Conservation (phyloP, 306 rosid genomes). For the Trifolium subterraneum region DNA sequence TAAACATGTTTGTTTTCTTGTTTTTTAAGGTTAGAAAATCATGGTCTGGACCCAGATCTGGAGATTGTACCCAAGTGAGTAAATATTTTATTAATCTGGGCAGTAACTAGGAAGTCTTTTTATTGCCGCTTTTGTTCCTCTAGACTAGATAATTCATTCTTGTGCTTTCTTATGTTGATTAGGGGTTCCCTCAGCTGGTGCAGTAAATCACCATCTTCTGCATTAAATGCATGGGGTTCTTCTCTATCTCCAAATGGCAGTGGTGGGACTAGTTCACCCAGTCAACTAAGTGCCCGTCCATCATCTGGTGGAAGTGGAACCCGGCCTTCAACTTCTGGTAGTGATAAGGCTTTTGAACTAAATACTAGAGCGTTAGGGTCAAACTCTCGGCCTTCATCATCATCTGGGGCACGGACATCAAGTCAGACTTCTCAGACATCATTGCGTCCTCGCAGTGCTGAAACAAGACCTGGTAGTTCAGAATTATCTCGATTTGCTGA, state of each 20-base stretch:
- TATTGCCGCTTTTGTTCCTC: slow-evolving; percentile 28
- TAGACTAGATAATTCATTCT: slow-evolving; percentile 31
- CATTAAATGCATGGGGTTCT: slow-evolving; percentile 89
- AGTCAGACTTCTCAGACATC: slow-evolving; percentile 69
- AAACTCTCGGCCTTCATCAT: slow-evolving; percentile 93
- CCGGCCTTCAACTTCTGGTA: slow-evolving; percentile 90
- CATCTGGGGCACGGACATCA: slow-evolving; percentile 80
- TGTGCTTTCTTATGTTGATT: slow-evolving; percentile 22
- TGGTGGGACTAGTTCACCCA: slow-evolving; percentile 80
- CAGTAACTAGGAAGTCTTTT: slow-evolving; percentile 14
- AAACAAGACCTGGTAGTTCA: slow-evolving; percentile 93
- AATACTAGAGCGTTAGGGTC: slow-evolving; percentile 69
- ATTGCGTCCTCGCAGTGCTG: slow-evolving; percentile 96
- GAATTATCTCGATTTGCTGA: slow-evolving; percentile 98
- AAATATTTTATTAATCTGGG: slow-evolving; percentile 20
- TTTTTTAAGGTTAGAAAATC: slow-evolving; percentile 94
- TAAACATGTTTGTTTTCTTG: slow-evolving; percentile 42
- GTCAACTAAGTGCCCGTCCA: slow-evolving; percentile 78
- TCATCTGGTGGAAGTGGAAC: slow-evolving; percentile 95
- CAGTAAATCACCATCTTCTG: slow-evolving; percentile 74
- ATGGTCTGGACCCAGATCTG: slow-evolving; percentile 87
- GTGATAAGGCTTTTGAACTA: slow-evolving; percentile 80
- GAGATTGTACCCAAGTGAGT: slow-evolving; percentile 98
- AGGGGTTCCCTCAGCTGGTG: slow-evolving; percentile 99
- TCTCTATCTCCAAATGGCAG: slow-evolving; percentile 82